Conservation (phyloP, 441 rosid species). For the Syzygium syzygioides region DNA sequence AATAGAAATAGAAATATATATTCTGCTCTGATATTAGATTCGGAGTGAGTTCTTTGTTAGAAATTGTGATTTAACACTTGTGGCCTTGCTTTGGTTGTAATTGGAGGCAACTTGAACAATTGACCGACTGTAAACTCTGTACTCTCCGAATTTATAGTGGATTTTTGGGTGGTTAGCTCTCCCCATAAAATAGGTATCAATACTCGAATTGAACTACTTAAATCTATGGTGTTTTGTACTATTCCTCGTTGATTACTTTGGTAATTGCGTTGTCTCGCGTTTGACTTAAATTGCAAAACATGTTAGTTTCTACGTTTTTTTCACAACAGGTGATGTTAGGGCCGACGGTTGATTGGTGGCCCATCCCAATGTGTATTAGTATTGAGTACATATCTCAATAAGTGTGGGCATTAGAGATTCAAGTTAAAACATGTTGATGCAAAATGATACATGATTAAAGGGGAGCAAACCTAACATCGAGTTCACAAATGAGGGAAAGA, state of each 20-base stretch:
- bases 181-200: not conserved
- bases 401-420: not conserved
- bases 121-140: not conserved
- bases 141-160: accelerated
- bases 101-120: not conserved
- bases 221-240: not conserved
- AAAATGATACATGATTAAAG: not conserved
- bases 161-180: not conserved
- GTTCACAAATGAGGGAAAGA: not conserved
- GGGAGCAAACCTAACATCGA: not conserved
- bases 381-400: not conserved
- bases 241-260: accelerated
- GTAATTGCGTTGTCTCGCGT: not conserved
- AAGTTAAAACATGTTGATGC: not conserved
- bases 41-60: accelerated
- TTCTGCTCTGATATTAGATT: not conserved
- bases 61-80: not conserved
- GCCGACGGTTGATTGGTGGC: not conserved
- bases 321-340: accelerated
- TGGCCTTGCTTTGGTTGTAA: not conserved
- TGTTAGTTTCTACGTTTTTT: not conserved
- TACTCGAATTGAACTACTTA: accelerated
- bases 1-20: not conserved
- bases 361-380: not conserved
- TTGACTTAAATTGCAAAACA: not conserved